Base-by-base conservation (phyloP, 768 basidiomycete genomes). In the Cystofilobasidium capitatum region DNA sequence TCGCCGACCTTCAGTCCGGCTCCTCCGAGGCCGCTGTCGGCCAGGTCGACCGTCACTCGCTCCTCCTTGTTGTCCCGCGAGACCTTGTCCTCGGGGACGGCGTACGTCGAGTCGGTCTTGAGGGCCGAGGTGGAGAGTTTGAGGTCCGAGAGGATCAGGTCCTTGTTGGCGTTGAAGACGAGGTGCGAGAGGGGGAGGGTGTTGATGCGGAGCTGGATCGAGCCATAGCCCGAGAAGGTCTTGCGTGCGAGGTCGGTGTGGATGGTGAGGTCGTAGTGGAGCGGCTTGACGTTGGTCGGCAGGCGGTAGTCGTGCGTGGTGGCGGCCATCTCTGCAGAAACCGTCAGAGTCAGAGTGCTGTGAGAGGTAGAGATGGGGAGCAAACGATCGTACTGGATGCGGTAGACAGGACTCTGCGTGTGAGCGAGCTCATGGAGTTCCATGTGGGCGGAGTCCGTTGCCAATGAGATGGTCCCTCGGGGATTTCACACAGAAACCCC, bases 211-310 rank as follows among this genome's bases (percentile, higher is more conserved):
- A 92, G 77, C 71, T 42, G 39, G 35, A 67, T 47, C 3, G 37
- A 26, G 44, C 33, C 37, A 9, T 22, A 66, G 62, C 94, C 94
- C 49, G 83, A 80, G 76, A 91, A 98, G 13, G 79, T 82, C 69
- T 85, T 81, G n/a, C 81, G 81, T 65, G 86, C 82, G 62, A 97
- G 83, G 78, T 97, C 89, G 62, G 79, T 79, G 71, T 77, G 84
- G 74, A 92, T 78, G 55, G 84, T 84, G 59, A 91, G 74, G 71
- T 88, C 86, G 76, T 92, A 93, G 75, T 91, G 88, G 9, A 77
- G 86, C 72, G 39, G 54, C 66, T 62, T 67, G 60, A 67, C 59
- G 51, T 67, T 67, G 29, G 60, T 67, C 1, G 66, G 66, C 22
- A 67, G 66, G 2, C 66, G 59, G 66, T 61, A 67, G 17, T 49